Percentiles rank a stretch among this genome's conserved stretches.
Evolutionary conservation across 75 land plant species (phyloP).

Genomic region (Gnetum montanum): DNA sequence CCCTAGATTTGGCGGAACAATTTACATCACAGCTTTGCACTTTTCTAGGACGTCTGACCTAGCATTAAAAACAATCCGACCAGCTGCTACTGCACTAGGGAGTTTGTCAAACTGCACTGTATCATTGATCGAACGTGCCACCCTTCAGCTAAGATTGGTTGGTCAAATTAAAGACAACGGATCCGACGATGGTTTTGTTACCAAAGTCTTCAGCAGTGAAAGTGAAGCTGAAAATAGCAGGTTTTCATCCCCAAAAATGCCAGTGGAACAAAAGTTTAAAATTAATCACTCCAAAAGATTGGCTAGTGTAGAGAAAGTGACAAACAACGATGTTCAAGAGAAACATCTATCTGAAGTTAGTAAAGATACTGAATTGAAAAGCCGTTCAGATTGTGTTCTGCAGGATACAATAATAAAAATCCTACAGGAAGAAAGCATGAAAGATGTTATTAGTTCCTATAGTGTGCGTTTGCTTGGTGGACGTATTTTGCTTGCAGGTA

Average conservation of each 20-base stretch:
- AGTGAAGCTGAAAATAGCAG: constrained; percentile 11
- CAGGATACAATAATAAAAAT: constrained; percentile 16
- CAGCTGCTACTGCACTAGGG: neutral
- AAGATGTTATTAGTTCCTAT: constrained; percentile 37
- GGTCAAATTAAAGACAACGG: constrained; percentile 8
- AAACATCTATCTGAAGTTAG: constrained; percentile 2
- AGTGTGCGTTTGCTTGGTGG: constrained; percentile 51
- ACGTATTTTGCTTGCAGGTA: constrained; percentile 57
- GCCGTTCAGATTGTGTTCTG: no score
- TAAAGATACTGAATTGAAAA: neutral
- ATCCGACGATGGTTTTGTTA: neutral
- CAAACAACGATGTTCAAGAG: constrained; percentile 4
- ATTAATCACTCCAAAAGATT: no score
- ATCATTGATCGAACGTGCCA: constrained; percentile 23
- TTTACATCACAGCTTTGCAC: constrained; percentile 43
- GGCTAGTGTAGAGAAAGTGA: no score
- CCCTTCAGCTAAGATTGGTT: constrained; percentile 45
- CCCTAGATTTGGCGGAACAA: constrained; percentile 36
- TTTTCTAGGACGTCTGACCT: neutral
- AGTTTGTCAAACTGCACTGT: constrained; percentile 2
- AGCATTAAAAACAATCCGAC: neutral
- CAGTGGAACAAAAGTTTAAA: constrained; percentile 11
- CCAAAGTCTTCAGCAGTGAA: neutral
- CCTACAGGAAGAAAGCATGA: constrained; percentile 34
- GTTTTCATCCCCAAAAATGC: constrained; percentile 42